Percentiles rank a stretch among this genome's conserved stretches.
phyloP scores from a whole-genome alignment of 441 rosid genomes.

The Metrosideros polymorpha region DNA sequence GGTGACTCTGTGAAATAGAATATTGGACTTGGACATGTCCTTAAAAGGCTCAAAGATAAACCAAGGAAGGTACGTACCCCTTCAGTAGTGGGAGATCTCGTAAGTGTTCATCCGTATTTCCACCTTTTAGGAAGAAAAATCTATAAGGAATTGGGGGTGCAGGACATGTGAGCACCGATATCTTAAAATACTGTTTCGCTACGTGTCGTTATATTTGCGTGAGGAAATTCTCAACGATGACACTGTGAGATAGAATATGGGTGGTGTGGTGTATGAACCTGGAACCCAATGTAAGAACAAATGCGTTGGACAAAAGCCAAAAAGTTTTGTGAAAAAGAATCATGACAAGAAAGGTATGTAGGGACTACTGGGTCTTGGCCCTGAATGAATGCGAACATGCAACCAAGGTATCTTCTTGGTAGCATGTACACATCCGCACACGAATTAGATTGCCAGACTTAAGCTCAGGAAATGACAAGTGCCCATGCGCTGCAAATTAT shows the following conservation, averaged over 20 bases:
- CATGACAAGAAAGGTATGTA: background rate
- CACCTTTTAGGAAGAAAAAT: too few species aligned
- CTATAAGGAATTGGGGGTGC: too few species aligned
- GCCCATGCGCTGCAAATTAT: background rate
- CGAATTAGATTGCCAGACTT: background rate
- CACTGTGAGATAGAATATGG: background rate
- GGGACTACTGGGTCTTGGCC: background rate
- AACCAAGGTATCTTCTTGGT: slow-evolving; percentile 6
- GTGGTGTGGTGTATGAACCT: background rate
- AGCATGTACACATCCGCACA: slow-evolving; percentile 4
- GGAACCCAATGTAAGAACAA: background rate
- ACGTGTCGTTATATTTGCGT: background rate
- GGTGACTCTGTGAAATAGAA: background rate
- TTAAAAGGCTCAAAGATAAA: too few species aligned
- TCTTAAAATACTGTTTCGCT: too few species aligned
- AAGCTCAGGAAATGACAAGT: background rate
- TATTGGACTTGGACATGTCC: too few species aligned
- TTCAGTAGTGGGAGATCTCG: too few species aligned
- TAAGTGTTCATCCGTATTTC: too few species aligned
- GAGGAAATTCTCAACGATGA: background rate
- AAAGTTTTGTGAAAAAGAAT: background rate
- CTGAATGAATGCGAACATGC: background rate
- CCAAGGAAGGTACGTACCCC: too few species aligned
- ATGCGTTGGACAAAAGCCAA: background rate
- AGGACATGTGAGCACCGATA: too few species aligned